Percentiles rank a stretch among this genome's conserved stretches.
These are phyloP conservation scores for Neolentinus lepideus DNA, from an alignment of 1,284 basidiomycete genomes.

Conservation along the genomic window DNA sequence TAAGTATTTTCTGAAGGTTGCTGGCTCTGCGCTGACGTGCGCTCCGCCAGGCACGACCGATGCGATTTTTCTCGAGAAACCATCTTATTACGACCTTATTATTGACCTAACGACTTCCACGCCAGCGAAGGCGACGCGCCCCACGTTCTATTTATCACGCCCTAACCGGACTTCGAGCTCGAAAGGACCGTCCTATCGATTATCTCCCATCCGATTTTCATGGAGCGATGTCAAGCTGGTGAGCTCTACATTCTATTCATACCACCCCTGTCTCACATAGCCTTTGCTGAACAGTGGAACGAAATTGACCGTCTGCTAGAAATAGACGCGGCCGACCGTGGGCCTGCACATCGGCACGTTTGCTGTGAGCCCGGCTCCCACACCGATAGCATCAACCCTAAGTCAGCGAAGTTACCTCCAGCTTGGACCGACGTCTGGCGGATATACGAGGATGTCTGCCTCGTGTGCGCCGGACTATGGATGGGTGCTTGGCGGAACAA, in stretches of 20 bases:
- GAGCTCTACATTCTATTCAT: constrained; percentile 14
- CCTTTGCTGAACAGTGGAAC: constrained; percentile 45
- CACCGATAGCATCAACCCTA: constrained; percentile 16
- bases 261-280: background rate
- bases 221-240: constrained; percentile 77
- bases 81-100: constrained; percentile 66
- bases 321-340: constrained; percentile 31
- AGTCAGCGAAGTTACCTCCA: constrained; percentile 27
- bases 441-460: constrained; percentile 75
- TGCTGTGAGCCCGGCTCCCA: background rate
- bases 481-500: constrained; percentile 57
- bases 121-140: constrained; percentile 49
- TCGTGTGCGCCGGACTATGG: constrained; percentile 73
- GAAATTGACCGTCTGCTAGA: constrained; percentile 62
- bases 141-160: constrained; percentile 56
- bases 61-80: constrained; percentile 73
- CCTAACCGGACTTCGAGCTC: constrained; percentile 13
- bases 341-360: background rate
- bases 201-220: constrained; percentile 61
- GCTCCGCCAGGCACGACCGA: constrained; percentile 57
- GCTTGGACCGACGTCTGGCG: constrained; percentile 70
- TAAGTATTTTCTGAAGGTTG: constrained; percentile 21
- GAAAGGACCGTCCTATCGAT: constrained; percentile 36
- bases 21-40: background rate
- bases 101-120: constrained; percentile 68